Percentiles rank a stretch among this genome's conserved stretches.
Conservation (phyloP, 805 yeast genomes). For the Sugiyamaella lignohabitans region DNA sequence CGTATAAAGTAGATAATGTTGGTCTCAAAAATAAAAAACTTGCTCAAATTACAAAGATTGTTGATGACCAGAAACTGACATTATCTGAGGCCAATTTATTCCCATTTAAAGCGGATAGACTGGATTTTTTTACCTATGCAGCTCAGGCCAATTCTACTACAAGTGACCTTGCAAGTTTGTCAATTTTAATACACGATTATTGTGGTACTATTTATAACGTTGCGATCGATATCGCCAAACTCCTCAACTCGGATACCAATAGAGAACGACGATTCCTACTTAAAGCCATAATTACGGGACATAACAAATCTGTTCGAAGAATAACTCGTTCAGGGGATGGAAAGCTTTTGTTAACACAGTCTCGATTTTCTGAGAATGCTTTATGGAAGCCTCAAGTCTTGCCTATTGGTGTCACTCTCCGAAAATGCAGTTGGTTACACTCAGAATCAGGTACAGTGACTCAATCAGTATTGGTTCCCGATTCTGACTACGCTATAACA, state of each 20-base stretch:
- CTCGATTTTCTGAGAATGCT: constrained; percentile 56
- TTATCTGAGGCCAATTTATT: constrained; percentile 7
- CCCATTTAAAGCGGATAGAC: constrained; percentile 7
- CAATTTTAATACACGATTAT: constrained; percentile 26
- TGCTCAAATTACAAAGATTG: constrained; percentile 38
- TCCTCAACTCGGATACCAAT: constrained; percentile 5
- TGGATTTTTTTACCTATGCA: constrained; percentile 10
- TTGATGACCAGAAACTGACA: constrained; percentile 9
- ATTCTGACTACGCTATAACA: constrained; percentile 43
- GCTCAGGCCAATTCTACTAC: constrained; percentile 1
- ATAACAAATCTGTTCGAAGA: constrained; percentile 67
- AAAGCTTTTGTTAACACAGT: constrained; percentile 48
- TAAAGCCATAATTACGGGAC: constrained; percentile 61
- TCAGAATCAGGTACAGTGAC: constrained; percentile 40
- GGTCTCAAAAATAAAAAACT: constrained; percentile 40
- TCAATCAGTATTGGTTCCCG: constrained; percentile 43
- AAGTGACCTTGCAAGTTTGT: constrained; percentile 14
- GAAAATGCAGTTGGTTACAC: constrained; percentile 35
- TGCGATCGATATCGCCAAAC: constrained; percentile 26
- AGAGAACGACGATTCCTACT: not conserved
- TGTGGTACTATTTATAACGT: constrained; percentile 30
- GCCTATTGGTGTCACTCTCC: constrained; percentile 32
- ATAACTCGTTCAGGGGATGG: constrained; percentile 65
- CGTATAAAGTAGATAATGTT: constrained; percentile 47
- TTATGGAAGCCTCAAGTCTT: constrained; percentile 49